Base-by-base conservation (phyloP, 1,284 basidiomycete genomes). In the Cronartium ribicola region DNA sequence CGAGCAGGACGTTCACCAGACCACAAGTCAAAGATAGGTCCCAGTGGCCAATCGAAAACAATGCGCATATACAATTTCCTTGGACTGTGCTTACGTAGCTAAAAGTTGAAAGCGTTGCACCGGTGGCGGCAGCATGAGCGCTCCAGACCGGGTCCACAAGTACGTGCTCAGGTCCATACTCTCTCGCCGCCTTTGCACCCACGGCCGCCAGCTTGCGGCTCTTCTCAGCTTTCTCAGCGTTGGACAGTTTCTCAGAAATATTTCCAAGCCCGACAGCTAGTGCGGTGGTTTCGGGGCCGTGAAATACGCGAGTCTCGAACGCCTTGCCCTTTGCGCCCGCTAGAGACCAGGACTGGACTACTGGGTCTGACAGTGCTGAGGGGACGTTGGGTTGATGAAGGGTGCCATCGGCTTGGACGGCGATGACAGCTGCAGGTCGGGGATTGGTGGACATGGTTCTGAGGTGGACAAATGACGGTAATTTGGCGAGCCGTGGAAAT, bases 101-200 rank as follows among this genome's bases (percentile, higher is more conserved):
- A 48, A 66, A 73, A 7, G 71, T 73, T 8, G 64, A 59, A 14
- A 73, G 40, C 4, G 71, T 73, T n/a, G 63, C 63, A 48, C 64
- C 71, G 43, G 67, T 65, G 51, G 71, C 71, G 40, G 71, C 71
- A 22, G 71, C 63, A 73, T 73, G 71, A 11, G 71, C 44, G 48
- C 71, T 73, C 71, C 71, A 73, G 39, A 73, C 7, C 29, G 63
- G 64, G 55, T 73, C 71, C 17, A 73, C 64, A 5, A 66, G 46
- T 2, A 73, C 71, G 6, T 55, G 46, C 22, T 39, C 41, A 51
- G 14, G 36, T 29, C 57, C 46, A 37, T 73, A 65, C 14, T 73
- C 71, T 65, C 61, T 73, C 13, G 67, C 43, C 40, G 64, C 51
- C 37, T 73, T 73, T 1, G 71, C 71, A 66, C 51, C 71, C 8